These are phyloP conservation scores for Candida krabiensis DNA, from an alignment of 805 yeast species.

Conservation along the genomic window DNA sequence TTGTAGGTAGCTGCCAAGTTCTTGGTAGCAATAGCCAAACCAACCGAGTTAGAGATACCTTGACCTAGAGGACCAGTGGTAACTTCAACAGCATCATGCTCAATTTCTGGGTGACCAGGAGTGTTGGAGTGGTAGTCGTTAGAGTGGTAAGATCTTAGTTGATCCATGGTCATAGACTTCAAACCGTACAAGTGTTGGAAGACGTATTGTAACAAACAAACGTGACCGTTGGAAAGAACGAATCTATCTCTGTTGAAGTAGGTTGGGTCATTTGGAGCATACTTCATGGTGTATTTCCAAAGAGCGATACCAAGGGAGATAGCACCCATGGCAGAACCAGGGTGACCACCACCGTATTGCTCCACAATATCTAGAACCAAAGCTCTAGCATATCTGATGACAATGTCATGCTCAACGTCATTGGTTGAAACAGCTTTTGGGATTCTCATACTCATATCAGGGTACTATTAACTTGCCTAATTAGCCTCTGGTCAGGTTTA, in stretches of 20 bases:
- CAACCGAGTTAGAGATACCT: conserved; percentile 95
- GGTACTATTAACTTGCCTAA: too few relatives aligned
- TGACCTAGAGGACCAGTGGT: conserved; percentile 99
- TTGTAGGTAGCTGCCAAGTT: conserved; percentile 90
- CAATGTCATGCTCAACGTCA: conserved; percentile 28
- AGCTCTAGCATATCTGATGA: conserved; percentile 34
- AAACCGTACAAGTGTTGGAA: conserved; percentile 85
- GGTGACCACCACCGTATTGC: conserved; percentile 70
- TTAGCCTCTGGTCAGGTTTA: too few relatives aligned
- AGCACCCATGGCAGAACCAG: conserved; percentile 98
- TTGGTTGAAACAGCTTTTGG: conserved; percentile 26
- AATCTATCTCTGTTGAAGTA: conserved; percentile 97
- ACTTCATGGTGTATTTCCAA: conserved; percentile 70
- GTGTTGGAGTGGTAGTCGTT: conserved; percentile 87
- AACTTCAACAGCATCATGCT: conserved; percentile 91
- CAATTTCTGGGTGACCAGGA: conserved; percentile 97
- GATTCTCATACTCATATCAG: conserved; percentile 23
- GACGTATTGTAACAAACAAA: conserved; percentile 85
- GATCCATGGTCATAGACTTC: conserved; percentile 71
- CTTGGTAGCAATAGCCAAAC: conserved; percentile 91
- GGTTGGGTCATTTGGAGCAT: conserved; percentile 86
- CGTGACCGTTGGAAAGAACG: conserved; percentile 94
- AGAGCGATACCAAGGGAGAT: conserved; percentile 93
- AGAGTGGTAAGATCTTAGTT: conserved; percentile 69
- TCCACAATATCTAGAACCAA: conserved; percentile 36